Base-by-base conservation (phyloP, 2,329 filamentous ascomycete genomes). In the Trichoderma sp. region DNA sequence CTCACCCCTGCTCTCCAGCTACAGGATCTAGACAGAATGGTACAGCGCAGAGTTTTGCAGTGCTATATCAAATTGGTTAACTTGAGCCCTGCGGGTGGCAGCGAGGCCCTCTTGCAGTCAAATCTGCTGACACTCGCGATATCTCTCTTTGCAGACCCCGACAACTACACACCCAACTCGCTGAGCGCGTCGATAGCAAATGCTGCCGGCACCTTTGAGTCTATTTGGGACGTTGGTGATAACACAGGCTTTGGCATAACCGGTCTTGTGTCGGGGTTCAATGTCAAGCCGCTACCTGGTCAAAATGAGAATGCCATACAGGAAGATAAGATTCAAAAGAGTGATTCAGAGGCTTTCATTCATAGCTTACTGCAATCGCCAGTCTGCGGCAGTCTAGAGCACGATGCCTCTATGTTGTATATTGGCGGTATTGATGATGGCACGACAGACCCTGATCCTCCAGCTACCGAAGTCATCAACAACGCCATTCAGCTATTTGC, bases 241-340 rank as follows among this genome's bases (percentile, higher is more conserved):
- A 98, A 98, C 78, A 95, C 91, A 76, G 95, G 95, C 1, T 98
- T 97, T 80, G 96, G 97, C 3, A 91, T 99, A 18, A 97, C 93
- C 11, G 93, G 95, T 1, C 84, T 98, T 26, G 90, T 97, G 1
- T 87, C 89, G 26, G 93, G 94, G 0, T 94, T 96, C 78, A 88
- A 91, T 68, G 85, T 94, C 21, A 90, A 87, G 76, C 88, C 87
- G 30, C 86, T 95, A 71, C 90, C 90, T 15, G 92, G 93, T 32
- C 91, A 92, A 77, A 89, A 91, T 72, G 87, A 89, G 18, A 79
- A 82, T 64, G 80, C 83, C 0, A 78, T 81, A 14, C 84, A 87
- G 39, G 81, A 75, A 75, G 39, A 71, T 26, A 57, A 76, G 80
- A 81, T 85, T 64, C 87, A 89, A 58, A 84, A 87, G 69, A 84